phyloP scores from a whole-genome alignment of 768 basidiomycete species.

The Termitomyces sp. region DNA sequence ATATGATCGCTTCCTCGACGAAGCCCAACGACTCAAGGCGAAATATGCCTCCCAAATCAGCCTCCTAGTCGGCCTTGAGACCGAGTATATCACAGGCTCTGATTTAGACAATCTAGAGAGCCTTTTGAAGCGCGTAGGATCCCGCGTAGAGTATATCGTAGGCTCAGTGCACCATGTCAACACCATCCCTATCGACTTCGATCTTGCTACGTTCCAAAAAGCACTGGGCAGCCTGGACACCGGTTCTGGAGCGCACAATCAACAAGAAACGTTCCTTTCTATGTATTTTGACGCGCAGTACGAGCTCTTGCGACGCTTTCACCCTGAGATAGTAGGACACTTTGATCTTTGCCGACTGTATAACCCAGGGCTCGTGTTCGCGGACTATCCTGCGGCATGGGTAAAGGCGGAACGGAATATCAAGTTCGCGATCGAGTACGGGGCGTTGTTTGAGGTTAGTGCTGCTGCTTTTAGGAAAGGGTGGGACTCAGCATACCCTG shows the following conservation, averaged over 20 bases:
- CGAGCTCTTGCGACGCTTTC: constrained; percentile 59
- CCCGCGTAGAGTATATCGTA: constrained; percentile 79
- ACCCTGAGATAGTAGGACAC: constrained; percentile 90
- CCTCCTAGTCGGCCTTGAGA: constrained; percentile 87
- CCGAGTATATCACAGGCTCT: constrained; percentile 71
- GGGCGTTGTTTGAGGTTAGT: constrained; percentile 90
- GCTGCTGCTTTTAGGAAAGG: constrained; percentile 90
- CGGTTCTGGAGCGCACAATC: constrained; percentile 3
- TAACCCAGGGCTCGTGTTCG: constrained; percentile 52
- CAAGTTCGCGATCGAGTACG: constrained; percentile 64
- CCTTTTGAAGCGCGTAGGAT: constrained; percentile 42
- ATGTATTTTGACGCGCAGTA: constrained; percentile 87
- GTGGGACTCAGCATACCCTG: constrained; percentile 85
- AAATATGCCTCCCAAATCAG: constrained; percentile 59
- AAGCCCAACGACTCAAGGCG: constrained; percentile 72
- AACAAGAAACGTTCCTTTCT: constrained; percentile 44
- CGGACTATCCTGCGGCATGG: constrained; percentile 55
- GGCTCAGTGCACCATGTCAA: constrained; percentile 93
- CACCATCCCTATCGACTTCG: constrained; percentile 88
- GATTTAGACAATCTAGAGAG: constrained; percentile 57
- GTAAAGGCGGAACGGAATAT: constrained; percentile 72
- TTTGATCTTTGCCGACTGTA: constrained; percentile 90
- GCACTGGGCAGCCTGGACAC: constrained; percentile 41
- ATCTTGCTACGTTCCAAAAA: constrained; percentile 58
- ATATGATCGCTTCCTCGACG: constrained; percentile 68